These are phyloP conservation scores for Xylaria castorea DNA, from an alignment of 495 filamentous ascomycete genomes.

Conservation along the genomic window DNA sequence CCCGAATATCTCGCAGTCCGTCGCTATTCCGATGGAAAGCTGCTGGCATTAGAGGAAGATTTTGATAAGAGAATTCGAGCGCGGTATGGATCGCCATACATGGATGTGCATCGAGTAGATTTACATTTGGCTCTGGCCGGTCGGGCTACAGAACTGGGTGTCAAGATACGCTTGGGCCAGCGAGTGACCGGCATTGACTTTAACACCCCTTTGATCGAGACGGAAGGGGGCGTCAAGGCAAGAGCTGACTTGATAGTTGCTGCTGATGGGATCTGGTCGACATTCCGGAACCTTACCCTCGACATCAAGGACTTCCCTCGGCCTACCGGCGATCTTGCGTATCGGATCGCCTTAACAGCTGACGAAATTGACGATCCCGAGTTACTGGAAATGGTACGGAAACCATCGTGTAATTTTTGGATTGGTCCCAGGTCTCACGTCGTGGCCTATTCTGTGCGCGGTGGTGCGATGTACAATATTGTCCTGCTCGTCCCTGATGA, in stretches of 20 bases:
- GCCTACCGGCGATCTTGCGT: conserved; percentile 62
- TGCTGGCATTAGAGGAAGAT: conserved; percentile 40
- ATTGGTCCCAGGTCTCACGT: conserved; percentile 63
- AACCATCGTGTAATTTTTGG: conserved; percentile 69
- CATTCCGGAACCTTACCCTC: conserved; percentile 49
- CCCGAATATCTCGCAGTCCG: conserved; percentile 34
- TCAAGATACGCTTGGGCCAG: conserved; percentile 40
- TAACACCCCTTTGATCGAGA: conserved; percentile 42
- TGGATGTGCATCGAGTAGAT: conserved; percentile 54
- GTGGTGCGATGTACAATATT: conserved; percentile 59
- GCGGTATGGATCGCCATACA: conserved; percentile 49
- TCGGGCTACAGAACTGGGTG: conserved; percentile 44
- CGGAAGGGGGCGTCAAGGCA: conserved; percentile 36
- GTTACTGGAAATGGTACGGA: conserved; percentile 50
- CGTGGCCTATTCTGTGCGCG: conserved; percentile 60
- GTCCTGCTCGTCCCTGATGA: conserved; percentile 58
- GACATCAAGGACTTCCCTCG: conserved; percentile 50
- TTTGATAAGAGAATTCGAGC: conserved; percentile 38
- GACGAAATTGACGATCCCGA: conserved; percentile 53
- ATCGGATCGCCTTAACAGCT: conserved; percentile 57
- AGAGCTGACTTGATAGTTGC: conserved; percentile 57
- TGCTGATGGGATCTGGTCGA: conserved; percentile 61
- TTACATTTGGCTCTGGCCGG: conserved; percentile 48
- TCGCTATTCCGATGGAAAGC: conserved; percentile 44
- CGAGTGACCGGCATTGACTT: conserved; percentile 51